Percentiles rank a stretch among this genome's conserved stretches.
phyloP scores from a whole-genome alignment of 2,329 filamentous ascomycete genomes.

The Talaromyces albobiverticillius region DNA sequence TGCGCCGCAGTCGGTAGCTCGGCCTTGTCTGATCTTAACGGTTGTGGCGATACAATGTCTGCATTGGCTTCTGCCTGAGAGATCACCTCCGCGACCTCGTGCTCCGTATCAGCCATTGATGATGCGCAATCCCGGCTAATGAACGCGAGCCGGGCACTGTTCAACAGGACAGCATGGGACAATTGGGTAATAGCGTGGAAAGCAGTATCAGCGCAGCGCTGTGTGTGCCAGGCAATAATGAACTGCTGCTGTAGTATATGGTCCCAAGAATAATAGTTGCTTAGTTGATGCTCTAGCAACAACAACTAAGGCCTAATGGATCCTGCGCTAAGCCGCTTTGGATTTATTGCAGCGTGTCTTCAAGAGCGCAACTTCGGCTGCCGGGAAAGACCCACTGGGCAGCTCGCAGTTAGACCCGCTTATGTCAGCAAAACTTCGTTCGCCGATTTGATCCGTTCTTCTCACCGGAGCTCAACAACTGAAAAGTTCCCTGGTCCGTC shows the following conservation, averaged over 20 bases:
- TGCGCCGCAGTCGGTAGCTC: slow-evolving; percentile 26
- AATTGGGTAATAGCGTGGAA: background rate
- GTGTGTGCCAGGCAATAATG: background rate
- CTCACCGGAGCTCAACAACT: slow-evolving; percentile 41
- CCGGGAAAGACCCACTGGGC: slow-evolving; percentile 14
- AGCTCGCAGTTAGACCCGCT: slow-evolving; percentile 17
- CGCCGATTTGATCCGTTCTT: slow-evolving; percentile 30
- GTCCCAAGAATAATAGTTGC: background rate
- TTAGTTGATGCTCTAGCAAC: background rate
- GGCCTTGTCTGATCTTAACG: slow-evolving; percentile 31
- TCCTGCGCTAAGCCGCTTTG: slow-evolving; percentile 1
- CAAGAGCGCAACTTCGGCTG: slow-evolving; percentile 17
- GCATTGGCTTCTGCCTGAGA: slow-evolving; percentile 27
- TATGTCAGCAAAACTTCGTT: slow-evolving; percentile 21
- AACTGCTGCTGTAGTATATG: background rate
- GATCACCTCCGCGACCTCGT: slow-evolving; percentile 27
- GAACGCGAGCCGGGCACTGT: slow-evolving; percentile 23
- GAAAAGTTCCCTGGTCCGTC: slow-evolving; percentile 38
- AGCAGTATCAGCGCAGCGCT: too few species aligned
- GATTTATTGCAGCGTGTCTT: slow-evolving; percentile 18
- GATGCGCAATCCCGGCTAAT: slow-evolving; percentile 36
- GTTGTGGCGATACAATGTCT: slow-evolving; percentile 24
- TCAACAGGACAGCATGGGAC: slow-evolving; percentile 25
- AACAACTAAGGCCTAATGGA: background rate
- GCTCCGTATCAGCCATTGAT: slow-evolving; percentile 42